These are phyloP conservation scores for Diaporthe batatas DNA, from an alignment of 2,329 filamentous ascomycete species.

Conservation along the genomic window DNA sequence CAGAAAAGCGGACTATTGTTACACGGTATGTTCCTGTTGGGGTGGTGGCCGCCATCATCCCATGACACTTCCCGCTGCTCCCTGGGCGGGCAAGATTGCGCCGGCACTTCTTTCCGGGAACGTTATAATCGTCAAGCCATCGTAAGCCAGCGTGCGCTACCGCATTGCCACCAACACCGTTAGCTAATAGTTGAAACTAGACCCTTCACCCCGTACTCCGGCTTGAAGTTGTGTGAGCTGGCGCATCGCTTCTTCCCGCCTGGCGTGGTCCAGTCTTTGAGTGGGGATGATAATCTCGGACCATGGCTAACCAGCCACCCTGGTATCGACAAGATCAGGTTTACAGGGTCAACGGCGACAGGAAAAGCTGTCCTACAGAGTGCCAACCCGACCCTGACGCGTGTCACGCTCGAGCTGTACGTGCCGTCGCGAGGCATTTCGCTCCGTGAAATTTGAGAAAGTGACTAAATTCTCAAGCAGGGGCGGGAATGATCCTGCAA, in stretches of 20 bases:
- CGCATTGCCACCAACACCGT: constrained; percentile 48
- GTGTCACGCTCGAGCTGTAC: constrained; percentile 56
- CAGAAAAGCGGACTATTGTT: neutral
- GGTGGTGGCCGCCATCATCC: neutral
- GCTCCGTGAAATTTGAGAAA: too few species aligned
- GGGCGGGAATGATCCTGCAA: constrained; percentile 64
- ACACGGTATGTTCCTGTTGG: neutral
- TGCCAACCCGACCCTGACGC: constrained; percentile 59
- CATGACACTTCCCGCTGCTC: neutral
- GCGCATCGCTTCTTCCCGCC: constrained; percentile 69
- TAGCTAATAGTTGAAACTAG: neutral
- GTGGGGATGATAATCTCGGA: constrained; percentile 71
- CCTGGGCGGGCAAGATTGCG: neutral
- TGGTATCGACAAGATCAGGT: constrained; percentile 71
- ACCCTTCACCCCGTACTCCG: constrained; percentile 63
- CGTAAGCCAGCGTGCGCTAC: constrained; percentile 53
- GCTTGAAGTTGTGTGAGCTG: constrained; percentile 71
- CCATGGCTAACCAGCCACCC: constrained; percentile 71
- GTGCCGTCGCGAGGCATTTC: neutral
- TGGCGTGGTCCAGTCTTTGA: constrained; percentile 71
- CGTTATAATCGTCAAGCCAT: neutral
- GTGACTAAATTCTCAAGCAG: neutral
- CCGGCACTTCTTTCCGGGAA: neutral
- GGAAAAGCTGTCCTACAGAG: constrained; percentile 56
- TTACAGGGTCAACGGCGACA: constrained; percentile 67